Conservation (phyloP, 768 basidiomycete genomes). For the Solioccasus polychromus region DNA sequence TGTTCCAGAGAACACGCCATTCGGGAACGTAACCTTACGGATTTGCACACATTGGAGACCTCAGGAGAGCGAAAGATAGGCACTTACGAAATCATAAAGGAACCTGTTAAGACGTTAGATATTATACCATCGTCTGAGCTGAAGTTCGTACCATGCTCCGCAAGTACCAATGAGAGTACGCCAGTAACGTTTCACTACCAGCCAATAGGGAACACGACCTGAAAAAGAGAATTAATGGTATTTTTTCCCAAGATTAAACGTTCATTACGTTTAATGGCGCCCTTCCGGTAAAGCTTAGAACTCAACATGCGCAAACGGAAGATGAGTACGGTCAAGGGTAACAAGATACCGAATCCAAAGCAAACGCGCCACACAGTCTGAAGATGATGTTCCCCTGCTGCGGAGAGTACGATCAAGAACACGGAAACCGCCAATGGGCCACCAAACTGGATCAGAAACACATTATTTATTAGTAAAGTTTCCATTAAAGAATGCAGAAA, state of each 20-base stretch:
- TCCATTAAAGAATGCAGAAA: not conserved
- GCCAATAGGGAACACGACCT: conserved; percentile 58
- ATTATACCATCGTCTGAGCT: not conserved
- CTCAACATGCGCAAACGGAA: conserved; percentile 75
- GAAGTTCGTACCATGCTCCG: conserved; percentile 55
- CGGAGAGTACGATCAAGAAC: conserved; percentile 67
- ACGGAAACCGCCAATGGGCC: conserved; percentile 64
- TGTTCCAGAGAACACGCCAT: conserved; percentile 64
- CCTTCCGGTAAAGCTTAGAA: conserved; percentile 57
- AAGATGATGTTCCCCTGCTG: conserved; percentile 59
- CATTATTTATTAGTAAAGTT: not conserved
- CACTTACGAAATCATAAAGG: conserved; percentile 61
- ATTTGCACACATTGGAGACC: conserved; percentile 1
- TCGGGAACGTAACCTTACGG: conserved; percentile 62
- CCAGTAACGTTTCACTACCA: conserved; percentile 67
- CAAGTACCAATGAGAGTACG: conserved; percentile 65
- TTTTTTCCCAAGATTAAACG: not conserved
- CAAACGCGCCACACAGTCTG: conserved; percentile 66
- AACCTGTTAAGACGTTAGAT: conserved; percentile 42
- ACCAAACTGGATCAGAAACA: conserved; percentile 44
- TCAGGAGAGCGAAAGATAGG: not conserved
- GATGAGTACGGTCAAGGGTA: conserved; percentile 66
- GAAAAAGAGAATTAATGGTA: conserved; percentile 2
- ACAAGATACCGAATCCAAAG: conserved; percentile 59
- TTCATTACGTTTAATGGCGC: conserved; percentile 59